These are phyloP conservation scores for Sporothrix protearum DNA, from an alignment of 2,329 filamentous ascomycete species.

Conservation along the genomic window DNA sequence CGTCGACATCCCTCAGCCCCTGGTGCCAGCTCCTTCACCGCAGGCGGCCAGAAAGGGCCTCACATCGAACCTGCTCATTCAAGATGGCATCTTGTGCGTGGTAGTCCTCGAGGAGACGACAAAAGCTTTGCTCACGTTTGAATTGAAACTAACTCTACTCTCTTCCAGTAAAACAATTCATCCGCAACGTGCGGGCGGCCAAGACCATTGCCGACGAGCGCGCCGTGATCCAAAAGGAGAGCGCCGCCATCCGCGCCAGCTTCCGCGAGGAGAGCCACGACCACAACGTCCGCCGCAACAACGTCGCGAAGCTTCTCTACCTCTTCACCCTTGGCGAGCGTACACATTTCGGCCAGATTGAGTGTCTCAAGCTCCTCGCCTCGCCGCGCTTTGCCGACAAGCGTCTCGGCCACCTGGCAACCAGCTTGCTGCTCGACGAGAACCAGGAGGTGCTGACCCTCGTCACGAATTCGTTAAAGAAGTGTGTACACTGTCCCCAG, in stretches of 20 bases:
- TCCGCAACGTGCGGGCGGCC: conserved; percentile 95
- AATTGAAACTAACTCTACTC: conserved; percentile 1
- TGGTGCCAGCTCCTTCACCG: conserved; percentile 8
- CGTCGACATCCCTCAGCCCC: neutral
- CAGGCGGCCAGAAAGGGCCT: conserved; percentile 20
- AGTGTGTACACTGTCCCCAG: conserved; percentile 51
- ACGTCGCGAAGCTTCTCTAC: conserved; percentile 96
- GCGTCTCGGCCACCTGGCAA: conserved; percentile 89
- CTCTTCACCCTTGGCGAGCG: conserved; percentile 96
- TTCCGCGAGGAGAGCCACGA: conserved; percentile 96
- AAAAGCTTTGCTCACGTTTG: too few relatives aligned
- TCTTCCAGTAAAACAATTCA: conserved; percentile 93
- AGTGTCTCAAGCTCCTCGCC: conserved; percentile 94
- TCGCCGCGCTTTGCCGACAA: conserved; percentile 98
- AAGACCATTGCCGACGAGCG: conserved; percentile 99
- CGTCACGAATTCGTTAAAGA: conserved; percentile 96
- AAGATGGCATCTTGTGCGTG: conserved; percentile 29
- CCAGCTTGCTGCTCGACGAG: conserved; percentile 92
- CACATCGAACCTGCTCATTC: conserved; percentile 11
- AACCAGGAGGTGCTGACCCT: conserved; percentile 97
- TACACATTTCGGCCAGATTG: conserved; percentile 98
- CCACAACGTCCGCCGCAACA: conserved; percentile 88
- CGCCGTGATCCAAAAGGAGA: conserved; percentile 98
- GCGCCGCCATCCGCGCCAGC: conserved; percentile 92
- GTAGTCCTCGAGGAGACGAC: too few relatives aligned